Evolutionary conservation across 176 grass and related monocot genomes (phyloP), one percentile per base, ranked within the genome.

Genomic region (Bothriochloa decipiens): DNA sequence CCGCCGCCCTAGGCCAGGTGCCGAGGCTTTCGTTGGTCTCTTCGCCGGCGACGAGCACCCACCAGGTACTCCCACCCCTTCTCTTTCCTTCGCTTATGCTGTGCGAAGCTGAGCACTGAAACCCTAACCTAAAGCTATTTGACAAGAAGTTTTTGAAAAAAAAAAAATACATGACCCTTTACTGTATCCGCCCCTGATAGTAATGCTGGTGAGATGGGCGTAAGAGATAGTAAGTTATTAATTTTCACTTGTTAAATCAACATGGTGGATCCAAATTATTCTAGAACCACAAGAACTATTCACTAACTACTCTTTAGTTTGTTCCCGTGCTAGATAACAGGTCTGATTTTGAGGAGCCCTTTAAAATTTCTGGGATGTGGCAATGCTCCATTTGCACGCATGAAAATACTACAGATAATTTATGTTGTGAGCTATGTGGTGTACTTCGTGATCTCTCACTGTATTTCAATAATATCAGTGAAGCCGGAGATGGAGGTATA

Each of bases 381-480:
- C 80, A 55, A 25, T 98, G 95, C 85, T 86, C 82, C 45, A 91
- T 98, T 86, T 98, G 95, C 26, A 37, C 89, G 7, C 77, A 75
- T 5, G 43, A 72, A 72, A 98, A 91, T 80, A 77, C 81, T 55
- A 26, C 76, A 8, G 74, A 8, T 8, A 68, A 35, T 72, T 42
- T 70, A n/a, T 91, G 91, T 58, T 98, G 92, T 88, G 89, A 93
- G 39, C 46, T 88, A 78, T 98, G 95, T n/a, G 91, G 92, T 22
- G 57, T 95, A 81, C 77, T 89, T 66, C 68, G 35, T 55, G 81
- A 92, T 89, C 85, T 85, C 11, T 85, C 83, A 16, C 39, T 72
- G 33, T 93, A 89, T 71, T 88, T 87, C 72, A 84, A 40, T 67
- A 80, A 76, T 60, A 8, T 67, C 74, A 82, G 43, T 84, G 91